These are phyloP conservation scores for Knufia petricola DNA, from an alignment of 2,329 filamentous ascomycete species.

Conservation along the genomic window DNA sequence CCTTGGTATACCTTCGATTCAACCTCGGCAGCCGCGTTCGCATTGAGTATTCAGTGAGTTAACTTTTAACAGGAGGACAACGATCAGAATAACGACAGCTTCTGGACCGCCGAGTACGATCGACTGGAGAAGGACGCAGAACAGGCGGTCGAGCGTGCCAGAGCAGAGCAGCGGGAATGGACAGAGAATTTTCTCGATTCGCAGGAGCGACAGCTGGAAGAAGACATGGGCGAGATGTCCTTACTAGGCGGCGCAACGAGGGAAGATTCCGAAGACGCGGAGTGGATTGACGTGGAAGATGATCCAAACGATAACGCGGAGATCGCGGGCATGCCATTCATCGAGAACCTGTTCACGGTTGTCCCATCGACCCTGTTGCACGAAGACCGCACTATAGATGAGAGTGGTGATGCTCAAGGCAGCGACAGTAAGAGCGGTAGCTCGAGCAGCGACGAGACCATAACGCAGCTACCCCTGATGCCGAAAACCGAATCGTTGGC, in stretches of 20 bases:
- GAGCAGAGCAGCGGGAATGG: not conserved
- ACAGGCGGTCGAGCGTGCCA: not conserved
- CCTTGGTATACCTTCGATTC: too few species aligned
- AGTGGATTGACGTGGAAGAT: not conserved
- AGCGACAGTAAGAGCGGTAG: not conserved
- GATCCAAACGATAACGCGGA: not conserved
- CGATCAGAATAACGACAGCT: not conserved
- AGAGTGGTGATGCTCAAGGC: not conserved
- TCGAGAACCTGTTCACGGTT: not conserved
- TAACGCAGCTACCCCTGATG: not conserved
- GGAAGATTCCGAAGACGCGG: not conserved
- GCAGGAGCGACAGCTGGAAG: not conserved
- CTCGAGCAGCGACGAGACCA: not conserved
- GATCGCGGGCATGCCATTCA: not conserved
- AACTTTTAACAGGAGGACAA: too few species aligned
- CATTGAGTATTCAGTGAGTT: too few species aligned
- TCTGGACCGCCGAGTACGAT: not conserved
- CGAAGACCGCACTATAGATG: not conserved
- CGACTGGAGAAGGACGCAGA: not conserved
- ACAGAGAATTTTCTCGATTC: too few species aligned
- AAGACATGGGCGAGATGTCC: not conserved
- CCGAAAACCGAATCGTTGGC: not conserved
- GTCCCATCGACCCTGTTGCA: not conserved
- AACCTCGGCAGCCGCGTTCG: too few species aligned
- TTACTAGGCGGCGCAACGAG: not conserved